Evolutionary conservation across 1,139 yeast genomes (phyloP).

Genomic region (Yamadazyma atmosphaerica): DNA sequence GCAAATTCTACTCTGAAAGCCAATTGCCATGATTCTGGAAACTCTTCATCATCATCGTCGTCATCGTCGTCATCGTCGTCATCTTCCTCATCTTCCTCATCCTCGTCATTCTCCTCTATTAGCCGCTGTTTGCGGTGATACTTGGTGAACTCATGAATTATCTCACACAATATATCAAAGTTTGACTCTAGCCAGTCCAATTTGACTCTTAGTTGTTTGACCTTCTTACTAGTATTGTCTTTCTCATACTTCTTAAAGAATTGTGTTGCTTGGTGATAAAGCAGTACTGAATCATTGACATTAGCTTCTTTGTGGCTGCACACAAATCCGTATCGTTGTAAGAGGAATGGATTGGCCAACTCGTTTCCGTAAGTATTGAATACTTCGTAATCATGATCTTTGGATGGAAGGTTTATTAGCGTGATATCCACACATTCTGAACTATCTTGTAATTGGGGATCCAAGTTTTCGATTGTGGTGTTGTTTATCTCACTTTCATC

Average conservation of each 20-base stretch:
- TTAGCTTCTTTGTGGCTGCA: constrained; percentile 36
- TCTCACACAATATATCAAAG: constrained; percentile 41
- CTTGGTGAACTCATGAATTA: constrained; percentile 14
- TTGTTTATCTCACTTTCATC: constrained; percentile 27
- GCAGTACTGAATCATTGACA: constrained; percentile 54
- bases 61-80: constrained; percentile 17
- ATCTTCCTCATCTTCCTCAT: constrained; percentile 20
- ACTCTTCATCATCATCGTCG: constrained; percentile 16
- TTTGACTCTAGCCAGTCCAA: constrained; percentile 66
- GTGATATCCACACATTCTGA: constrained; percentile 60
- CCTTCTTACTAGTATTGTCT: constrained; percentile 21
- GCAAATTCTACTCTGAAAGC: constrained; percentile 23
- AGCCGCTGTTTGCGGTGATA: constrained; percentile 19
- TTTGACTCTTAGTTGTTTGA: constrained; percentile 41
- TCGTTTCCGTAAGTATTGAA: constrained; percentile 78
- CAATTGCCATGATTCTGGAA: constrained; percentile 31
- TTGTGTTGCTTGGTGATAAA: constrained; percentile 53
- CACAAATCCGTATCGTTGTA: constrained; percentile 78
- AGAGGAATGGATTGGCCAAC: constrained; percentile 59
- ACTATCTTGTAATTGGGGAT: constrained; percentile 30
- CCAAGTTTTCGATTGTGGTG: constrained; percentile 10
- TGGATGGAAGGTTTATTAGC: constrained; percentile 36
- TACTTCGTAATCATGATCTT: constrained; percentile 52
- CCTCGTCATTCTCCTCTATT: constrained; percentile 21
- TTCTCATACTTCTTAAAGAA: constrained; percentile 34